Base-by-base conservation (phyloP, 805 yeast species). In the Saturnispora diversa region DNA sequence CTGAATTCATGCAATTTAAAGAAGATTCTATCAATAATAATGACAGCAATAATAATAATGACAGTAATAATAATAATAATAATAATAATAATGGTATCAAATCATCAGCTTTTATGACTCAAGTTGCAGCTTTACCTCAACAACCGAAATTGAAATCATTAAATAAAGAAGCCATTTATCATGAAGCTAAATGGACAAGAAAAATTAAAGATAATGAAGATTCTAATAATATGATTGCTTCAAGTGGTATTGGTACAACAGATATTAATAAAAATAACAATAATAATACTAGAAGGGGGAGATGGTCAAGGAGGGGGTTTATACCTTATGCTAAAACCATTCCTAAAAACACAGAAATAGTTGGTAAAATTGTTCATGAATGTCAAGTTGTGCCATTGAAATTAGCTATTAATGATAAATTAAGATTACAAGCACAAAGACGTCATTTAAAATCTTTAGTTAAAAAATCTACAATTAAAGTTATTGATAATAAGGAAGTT, bases 301-400 rank as follows among this genome's bases (percentile, higher is more conserved):
- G 43, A 25, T 36, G 36, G 31, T 35, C 39, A 13, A 31, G 26
- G 17, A 30, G 41, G 7, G 42, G 35, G 13, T 74, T 68, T 46
- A 72, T 80, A n/a, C 94, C 94, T 10, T 84, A 76, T 58, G 88
- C 85, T 10, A 83, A 80, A 59, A 84, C 94, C 1, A 84, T 86
- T 42, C 95, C 95, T 1, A 87, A 78, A 56, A 84, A 84, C 52
- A 88, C 98, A 0, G 74, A 87, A 2, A 62, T 92, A 26, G 72
- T 77, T 10, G 98, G 98, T 28, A 84, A 87, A 27, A 80, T 90
- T 22, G 83, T 80, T 42, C 97, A 92, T 58, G 98, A 92, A 57
- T 88, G 97, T 59, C 84, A 82, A 51, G 79, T 85, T 16, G 74
- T 82, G 38, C 97, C 97, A 10, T 75, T 86, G 4, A 74, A 77